phyloP scores from a whole-genome alignment of 2,329 filamentous ascomycete genomes.

The Neophaeococcomyces mojaviensis region DNA sequence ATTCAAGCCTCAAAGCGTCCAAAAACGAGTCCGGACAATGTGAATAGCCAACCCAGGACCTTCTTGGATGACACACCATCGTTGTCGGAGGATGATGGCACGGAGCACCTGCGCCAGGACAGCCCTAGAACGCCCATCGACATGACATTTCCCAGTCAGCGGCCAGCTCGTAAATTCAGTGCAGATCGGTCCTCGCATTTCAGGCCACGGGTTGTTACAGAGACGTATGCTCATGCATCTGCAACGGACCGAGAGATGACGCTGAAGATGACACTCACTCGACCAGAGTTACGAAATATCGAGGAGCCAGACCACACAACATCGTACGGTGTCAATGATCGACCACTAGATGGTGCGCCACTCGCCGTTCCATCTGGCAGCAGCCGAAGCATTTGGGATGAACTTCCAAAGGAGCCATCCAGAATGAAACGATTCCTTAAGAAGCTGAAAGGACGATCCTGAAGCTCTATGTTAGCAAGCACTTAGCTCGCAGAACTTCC shows the following conservation, averaged over 20 bases:
- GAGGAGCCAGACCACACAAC: slow-evolving; percentile 66
- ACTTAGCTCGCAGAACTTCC: no score
- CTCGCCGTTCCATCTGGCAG: slow-evolving; percentile 40
- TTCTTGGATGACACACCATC: slow-evolving; percentile 43
- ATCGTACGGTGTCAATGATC: slow-evolving; percentile 54
- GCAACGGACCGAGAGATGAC: slow-evolving; percentile 79
- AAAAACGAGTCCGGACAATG: slow-evolving; percentile 31
- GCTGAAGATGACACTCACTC: slow-evolving; percentile 86
- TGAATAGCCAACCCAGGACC: slow-evolving; percentile 42
- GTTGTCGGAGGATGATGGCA: slow-evolving; percentile 33
- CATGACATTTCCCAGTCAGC: slow-evolving; percentile 18
- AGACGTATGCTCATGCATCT: slow-evolving; percentile 44
- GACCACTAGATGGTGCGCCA: slow-evolving; percentile 50
- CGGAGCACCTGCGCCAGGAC: slow-evolving; percentile 17
- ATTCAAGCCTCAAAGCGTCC: slow-evolving; percentile 15
- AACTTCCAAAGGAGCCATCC: slow-evolving; percentile 32
- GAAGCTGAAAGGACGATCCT: slow-evolving; percentile 27
- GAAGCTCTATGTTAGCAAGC: background rate
- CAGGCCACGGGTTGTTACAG: slow-evolving; percentile 17
- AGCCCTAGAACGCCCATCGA: slow-evolving; percentile 24
- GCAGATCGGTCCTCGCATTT: slow-evolving; percentile 13
- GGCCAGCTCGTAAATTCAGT: slow-evolving; percentile 14
- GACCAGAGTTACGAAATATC: slow-evolving; percentile 64
- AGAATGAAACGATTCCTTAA: slow-evolving; percentile 39
- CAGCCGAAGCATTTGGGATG: slow-evolving; percentile 34